Evolutionary conservation across 108 stramenopile species (phyloP).

Genomic region (Stephanodiscus triporus): DNA sequence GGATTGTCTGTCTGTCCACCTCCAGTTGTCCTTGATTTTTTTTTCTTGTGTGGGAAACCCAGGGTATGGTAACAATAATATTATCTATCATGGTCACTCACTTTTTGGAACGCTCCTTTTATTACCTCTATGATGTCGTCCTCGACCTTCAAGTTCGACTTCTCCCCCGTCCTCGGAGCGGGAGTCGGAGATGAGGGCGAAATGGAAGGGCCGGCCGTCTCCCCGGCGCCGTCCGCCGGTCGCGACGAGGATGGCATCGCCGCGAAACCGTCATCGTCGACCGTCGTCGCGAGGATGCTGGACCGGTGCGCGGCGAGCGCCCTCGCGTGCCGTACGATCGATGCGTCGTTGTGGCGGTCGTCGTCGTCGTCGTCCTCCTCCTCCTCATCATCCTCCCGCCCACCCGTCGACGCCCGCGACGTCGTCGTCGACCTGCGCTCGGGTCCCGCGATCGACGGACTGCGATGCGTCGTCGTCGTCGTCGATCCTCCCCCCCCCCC

Average conservation of each 20-base stretch:
- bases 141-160: constrained; percentile 30
- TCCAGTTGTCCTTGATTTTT: too few species aligned
- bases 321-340: background rate
- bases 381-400: too few species aligned
- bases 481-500: background rate
- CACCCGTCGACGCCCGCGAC: background rate
- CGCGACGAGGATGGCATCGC: background rate
- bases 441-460: background rate
- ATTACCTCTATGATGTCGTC: too few species aligned
- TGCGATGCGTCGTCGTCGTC: background rate
- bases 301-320: constrained; percentile 42
- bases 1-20: too few species aligned
- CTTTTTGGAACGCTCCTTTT: too few species aligned
- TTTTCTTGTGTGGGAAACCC: too few species aligned
- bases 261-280: constrained; percentile 25
- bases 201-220: background rate
- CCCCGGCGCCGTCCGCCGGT: background rate
- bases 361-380: background rate
- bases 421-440: background rate
- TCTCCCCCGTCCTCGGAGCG: background rate
- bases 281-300: constrained; percentile 75
- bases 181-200: background rate
- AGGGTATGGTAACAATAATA: too few species aligned
- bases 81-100: too few species aligned
- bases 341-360: background rate